Base-by-base conservation (phyloP, 768 basidiomycete genomes). In the Mrakia gelida region DNA sequence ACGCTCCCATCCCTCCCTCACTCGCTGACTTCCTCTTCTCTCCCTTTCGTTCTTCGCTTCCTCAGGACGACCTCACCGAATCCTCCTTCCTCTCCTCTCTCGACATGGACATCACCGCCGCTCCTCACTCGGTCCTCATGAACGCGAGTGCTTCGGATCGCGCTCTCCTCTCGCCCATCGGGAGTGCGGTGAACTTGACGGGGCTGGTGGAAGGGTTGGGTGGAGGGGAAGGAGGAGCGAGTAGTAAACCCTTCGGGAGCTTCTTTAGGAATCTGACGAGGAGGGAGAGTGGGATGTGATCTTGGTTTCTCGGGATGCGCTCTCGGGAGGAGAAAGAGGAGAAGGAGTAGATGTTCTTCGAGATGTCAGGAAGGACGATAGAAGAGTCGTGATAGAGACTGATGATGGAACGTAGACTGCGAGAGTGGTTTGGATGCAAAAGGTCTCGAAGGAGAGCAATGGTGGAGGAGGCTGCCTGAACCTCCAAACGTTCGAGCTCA, bases 21-120 rank as follows among this genome's bases (percentile, higher is more conserved):
- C 49, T 52, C 3, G 15, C 49, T 16, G 11, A 52, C 7, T 16
- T 52, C 49, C 15, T 52, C 49, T 7, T 7, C 18, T 21, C 18
- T 52, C 49, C 21, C 18, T 52, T 52, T 21, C 45, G n/a, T n/a
- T n/a, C n/a, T n/a, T 13, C 45, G 45, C 15, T 52, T 21, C 15
- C 92, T 7, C 93, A 94, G 83, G 88, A 89, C 38, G 94, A 98
- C 75, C 88, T 99, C 21, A 89, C 92, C 79, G 91, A 89, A 83
- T 91, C 92, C 0, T 98, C 97, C 0, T 98, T 99, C 88, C 89
- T 99, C 45, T 92, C 94, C 0, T 88, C 91, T 0, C 88, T 99
- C 45, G 97, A 99, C 84, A 99, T 99, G 97, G 95, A 98, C 80
- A 94, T 95, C 1, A 38, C 72, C 26, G 68, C 49, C 13, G 16